Base-by-base conservation (phyloP, 345 rosid genomes). In the Streptanthus diversifolius region DNA sequence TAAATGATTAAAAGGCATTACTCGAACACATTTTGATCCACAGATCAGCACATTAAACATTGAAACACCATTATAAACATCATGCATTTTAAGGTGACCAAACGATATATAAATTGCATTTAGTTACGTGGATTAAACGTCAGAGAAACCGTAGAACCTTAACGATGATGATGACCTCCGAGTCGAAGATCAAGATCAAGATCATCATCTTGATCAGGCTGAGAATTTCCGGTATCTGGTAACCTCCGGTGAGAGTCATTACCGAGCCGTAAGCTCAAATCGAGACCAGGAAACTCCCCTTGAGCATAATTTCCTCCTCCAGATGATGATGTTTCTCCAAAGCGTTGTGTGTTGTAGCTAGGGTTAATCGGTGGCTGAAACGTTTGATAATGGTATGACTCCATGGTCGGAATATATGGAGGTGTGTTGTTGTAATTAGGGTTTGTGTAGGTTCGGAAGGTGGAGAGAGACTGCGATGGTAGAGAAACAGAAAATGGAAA, bases 161-260 rank as follows among this genome's bases (percentile, higher is more conserved):
- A 63, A 40, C 24, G 69, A 7, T 53, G 79, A 41, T 43, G 67
- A 24, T 76, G 72, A 43, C 81, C 80, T 58, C 96, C 95, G 39
- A 90, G 96, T 64, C 95, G 86, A 79, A 90, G 98, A 85, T 92
- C 90, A 86, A 90, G 85, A 82, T 92, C 95, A 21, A 88, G 24
- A 76, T 87, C 91, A 55, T 81, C 86, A 21, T 80, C 85, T 32
- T 61, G 62, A 33, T 32, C 63, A 68, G 56, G 68, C 48, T 83
- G 71, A 68, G 36, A 70, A 41, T 61, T 49, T 47, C 62, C 77
- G 47, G 32, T 69, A 39, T 40, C 74, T 18, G 66, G 45, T 55
- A 37, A 49, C 14, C 35, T 53, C 41, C 33, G 64, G 32, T 68
- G 55, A 60, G 63, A 59, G 54, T 71, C 49, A 10, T 80, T 77